Base-by-base conservation (phyloP, 495 filamentous ascomycete species). In the Xylaria scruposa region DNA sequence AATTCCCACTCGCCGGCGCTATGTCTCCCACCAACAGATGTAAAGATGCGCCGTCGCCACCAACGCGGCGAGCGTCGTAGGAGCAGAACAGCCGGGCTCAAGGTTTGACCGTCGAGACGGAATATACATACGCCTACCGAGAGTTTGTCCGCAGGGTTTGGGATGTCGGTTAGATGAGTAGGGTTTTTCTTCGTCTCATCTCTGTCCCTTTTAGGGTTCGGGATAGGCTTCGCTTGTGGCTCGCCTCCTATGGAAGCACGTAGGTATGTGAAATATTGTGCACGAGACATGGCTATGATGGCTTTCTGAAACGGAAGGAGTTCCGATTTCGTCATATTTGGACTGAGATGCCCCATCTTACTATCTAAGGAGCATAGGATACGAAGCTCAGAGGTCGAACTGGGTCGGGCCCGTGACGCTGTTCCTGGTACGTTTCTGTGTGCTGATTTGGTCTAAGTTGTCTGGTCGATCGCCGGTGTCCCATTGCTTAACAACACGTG, bases 61-160 rank as follows among this genome's bases (percentile, higher is more conserved):
- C 70, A 40, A 4, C n/a, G 63, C 19, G 54, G 21, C 47, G 71
- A 71, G 33, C 73, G 73, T 13, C 75, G 68, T 0, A 78, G 72
- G 60, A 78, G 62, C 53, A 78, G 58, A 13, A 75, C 70, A 17
- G 73, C 73, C 13, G 77, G 75, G 33, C 61, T 70, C 13, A 71
- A 61, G 33, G 75, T 77, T 60, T 73, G 56, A 1, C 40, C 33
- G 46, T 78, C 75, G 64, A 74, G 72, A 58, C 75, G 75, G 65
- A 78, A 75, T 59, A 78, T 74, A 65, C 77, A 78, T 29, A 73
- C 75, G 63, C 77, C 77, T 19, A 78, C 73, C 38, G 63, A 72
- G 2, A 78, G 62, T 63, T 71, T 77, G 53, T 77, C 75, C 1
- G 60, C 74, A 58, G 72, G 31, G 4, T 19, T 36, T 9, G 13